Evolutionary conservation across 73 alveolate species (phyloP), one percentile per base, ranked within the genome.

Genomic region (Urostyla sp.): DNA sequence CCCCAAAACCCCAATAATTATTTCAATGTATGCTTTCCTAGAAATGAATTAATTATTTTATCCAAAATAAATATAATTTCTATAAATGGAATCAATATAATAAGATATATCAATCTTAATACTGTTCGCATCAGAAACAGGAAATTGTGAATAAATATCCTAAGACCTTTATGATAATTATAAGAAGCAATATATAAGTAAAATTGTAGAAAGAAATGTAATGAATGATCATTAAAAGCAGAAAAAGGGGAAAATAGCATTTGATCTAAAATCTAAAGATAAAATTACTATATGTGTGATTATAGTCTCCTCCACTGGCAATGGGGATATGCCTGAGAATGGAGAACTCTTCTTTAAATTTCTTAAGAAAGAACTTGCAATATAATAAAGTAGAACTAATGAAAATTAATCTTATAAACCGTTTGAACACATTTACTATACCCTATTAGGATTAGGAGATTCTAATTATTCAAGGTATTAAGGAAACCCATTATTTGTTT

Each of bases 291-390:
- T 80, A 23, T 23, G 53, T 24, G 37, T 87, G 18, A 28, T 87
- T 52, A 20, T 81, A 0, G 21, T 43, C 40, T 87, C 94, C 11
- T 52, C 90, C 23, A 87, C 94, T 0, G 94, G 94, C 0, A 67
- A 80, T 67, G 94, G 94, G 6, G 94, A 87, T 10, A 23, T 69
- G 32, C 94, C 94, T 0, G 94, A 87, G 43, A 87, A 81, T 54
- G 94, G 91, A 30, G 56, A 32, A 15, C 28, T 15, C 18, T 51
- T 87, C 52, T 35, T 30, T 28, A 21, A 61, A 23, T 80, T 56
- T 58, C 36, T 87, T 0, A 67, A 74, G 34, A 37, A 40, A 23
- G 50, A 72, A 36, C 67, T 84, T 18, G 52, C 67, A n/a, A n/a
- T n/a, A n/a, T n/a, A n/a, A n/a, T n/a, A n/a, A n/a, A n/a, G n/a